These are phyloP conservation scores for Diaporthe longicolla DNA, from an alignment of 2,329 filamentous ascomycete genomes.

Conservation along the genomic window DNA sequence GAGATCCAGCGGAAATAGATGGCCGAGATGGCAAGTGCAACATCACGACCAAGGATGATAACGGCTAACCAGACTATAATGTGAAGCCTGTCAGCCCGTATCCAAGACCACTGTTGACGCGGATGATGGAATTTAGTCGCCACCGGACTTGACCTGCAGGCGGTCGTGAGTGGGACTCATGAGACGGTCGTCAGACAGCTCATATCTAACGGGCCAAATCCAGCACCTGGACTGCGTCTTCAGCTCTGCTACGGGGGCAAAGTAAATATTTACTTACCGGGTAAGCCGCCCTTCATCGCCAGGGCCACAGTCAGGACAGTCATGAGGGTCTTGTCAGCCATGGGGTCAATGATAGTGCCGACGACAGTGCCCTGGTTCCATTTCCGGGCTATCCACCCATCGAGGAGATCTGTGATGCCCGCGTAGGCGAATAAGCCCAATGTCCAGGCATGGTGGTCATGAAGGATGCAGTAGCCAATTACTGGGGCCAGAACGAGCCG, in stretches of 20 bases:
- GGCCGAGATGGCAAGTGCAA: constrained; percentile 85
- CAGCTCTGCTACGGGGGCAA: not conserved
- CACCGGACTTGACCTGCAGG: not conserved
- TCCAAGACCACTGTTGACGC: no score
- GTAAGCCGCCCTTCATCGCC: constrained; percentile 85
- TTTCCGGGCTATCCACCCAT: constrained; percentile 91
- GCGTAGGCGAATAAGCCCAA: constrained; percentile 92
- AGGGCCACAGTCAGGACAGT: constrained; percentile 90
- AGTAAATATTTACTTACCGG: constrained; percentile 68
- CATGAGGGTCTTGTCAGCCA: constrained; percentile 98
- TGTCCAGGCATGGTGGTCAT: constrained; percentile 84
- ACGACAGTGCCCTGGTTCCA: constrained; percentile 95
- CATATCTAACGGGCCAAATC: no score
- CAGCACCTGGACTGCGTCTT: not conserved
- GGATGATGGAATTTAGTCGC: not conserved
- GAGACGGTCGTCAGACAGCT: not conserved
- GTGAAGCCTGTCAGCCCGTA: constrained; percentile 23
- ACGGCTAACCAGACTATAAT: constrained; percentile 82
- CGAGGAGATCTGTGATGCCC: constrained; percentile 89
- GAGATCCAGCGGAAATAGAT: constrained; percentile 98
- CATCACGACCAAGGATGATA: constrained; percentile 92
- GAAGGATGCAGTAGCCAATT: constrained; percentile 89
- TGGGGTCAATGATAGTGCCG: constrained; percentile 93
- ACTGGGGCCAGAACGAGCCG: constrained; percentile 86
- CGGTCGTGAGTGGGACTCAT: not conserved